Percentiles rank a stretch among this genome's conserved stretches.
phyloP scores from a whole-genome alignment of 495 filamentous ascomycete genomes.

The Chlorociboria aeruginascens region DNA sequence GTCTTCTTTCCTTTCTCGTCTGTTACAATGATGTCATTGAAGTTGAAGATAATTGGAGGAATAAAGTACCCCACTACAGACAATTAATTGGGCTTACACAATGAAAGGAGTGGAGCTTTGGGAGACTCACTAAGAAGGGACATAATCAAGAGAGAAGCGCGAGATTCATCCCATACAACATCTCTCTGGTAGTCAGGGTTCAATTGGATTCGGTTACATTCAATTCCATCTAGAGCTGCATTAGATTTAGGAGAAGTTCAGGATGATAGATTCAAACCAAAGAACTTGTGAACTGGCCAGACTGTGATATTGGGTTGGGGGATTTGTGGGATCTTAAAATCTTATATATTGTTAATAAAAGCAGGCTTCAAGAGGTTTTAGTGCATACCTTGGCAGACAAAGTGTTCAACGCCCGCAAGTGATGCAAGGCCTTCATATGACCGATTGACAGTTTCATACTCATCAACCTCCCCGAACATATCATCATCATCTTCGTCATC shows the following conservation, averaged over 20 bases:
- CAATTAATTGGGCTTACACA: background rate
- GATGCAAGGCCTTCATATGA: constrained; percentile 13
- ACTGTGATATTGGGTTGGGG: constrained; percentile 6
- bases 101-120: background rate
- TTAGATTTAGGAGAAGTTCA: background rate
- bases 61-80: constrained; percentile 32
- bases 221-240: constrained; percentile 20
- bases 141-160: constrained; percentile 27
- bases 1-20: constrained; percentile 7
- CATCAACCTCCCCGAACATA: constrained; percentile 18
- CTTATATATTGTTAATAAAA: constrained; percentile 1
- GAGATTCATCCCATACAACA: constrained; percentile 30
- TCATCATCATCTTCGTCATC: background rate
- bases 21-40: constrained; percentile 13
- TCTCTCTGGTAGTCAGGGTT: constrained; percentile 38
- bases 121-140: constrained; percentile 28
- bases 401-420: constrained; percentile 12
- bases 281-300: constrained; percentile 3
- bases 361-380: background rate
- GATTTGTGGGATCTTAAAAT: constrained; percentile 18
- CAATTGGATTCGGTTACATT: constrained; percentile 24
- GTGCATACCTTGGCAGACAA: constrained; percentile 15
- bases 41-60: constrained; percentile 39
- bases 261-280: background rate
- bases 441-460: constrained; percentile 8